Base-by-base conservation (phyloP, 495 filamentous ascomycete species). In the Beverwykella pulmonaria region DNA sequence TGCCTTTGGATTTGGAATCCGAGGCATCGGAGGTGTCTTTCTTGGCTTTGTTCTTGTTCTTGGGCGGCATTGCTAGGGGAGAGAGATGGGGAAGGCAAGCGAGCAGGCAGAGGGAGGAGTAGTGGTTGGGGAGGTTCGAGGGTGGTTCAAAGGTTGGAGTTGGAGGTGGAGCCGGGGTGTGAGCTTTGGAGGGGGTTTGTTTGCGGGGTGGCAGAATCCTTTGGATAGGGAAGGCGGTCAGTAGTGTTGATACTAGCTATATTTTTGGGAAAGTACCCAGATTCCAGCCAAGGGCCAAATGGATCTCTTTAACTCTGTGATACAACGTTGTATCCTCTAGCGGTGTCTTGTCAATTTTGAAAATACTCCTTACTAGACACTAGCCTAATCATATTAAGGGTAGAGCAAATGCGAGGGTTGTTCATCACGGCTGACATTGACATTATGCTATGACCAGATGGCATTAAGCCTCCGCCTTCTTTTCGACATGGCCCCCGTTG, bases 31-130 rank as follows among this genome's bases (percentile, higher is more conserved):
- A 34, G 27, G 20, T 82, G 44, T 75, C 79, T 22, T 54, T 20
- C 6, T 30, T 80, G 63, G 78, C 76, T 41, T 77, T 71, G 65
- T 80, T 78, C 59, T 85, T 86, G 62, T 82, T 84, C 68, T 85
- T 87, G 15, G 84, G 79, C 30, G 81, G 76, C 83, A 86, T 86
- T 1, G 41, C 20, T 20, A 17, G 30, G 1, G 54, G n/a, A n/a
- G n/a, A n/a, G n/a, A n/a, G n/a, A n/a, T n/a, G n/a, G n/a, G n/a
- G n/a, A n/a, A n/a, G n/a, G n/a, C n/a, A n/a, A n/a, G n/a, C n/a
- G n/a, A n/a, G n/a, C n/a, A n/a, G n/a, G n/a, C n/a, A n/a, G n/a
- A n/a, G n/a, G n/a, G n/a, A n/a, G n/a, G n/a, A n/a, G n/a, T n/a
- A n/a, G n/a, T n/a, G n/a, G n/a, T n/a, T n/a, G n/a, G n/a, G n/a